Percentiles rank a stretch among this genome's conserved stretches.
phyloP scores from a whole-genome alignment of 331 rosid genomes.

The Malus hybrid region DNA sequence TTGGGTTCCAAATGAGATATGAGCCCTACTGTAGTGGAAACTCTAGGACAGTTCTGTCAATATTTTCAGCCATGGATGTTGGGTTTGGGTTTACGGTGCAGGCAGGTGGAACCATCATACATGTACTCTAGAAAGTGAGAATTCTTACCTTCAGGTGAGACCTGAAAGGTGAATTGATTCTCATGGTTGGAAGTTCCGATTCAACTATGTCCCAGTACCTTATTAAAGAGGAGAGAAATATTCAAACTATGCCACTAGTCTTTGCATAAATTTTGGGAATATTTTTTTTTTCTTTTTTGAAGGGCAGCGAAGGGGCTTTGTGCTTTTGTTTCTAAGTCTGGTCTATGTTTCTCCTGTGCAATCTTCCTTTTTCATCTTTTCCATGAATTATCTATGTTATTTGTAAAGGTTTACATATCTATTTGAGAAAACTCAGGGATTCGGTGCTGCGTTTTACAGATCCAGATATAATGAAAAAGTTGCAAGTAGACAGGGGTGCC shows the following conservation, averaged over 20 bases:
- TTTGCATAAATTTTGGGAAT: background rate
- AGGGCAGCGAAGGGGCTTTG: background rate
- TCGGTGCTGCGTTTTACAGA: constrained; percentile 35
- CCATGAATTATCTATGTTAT: background rate
- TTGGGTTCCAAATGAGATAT: background rate
- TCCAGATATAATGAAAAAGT: constrained; percentile 88
- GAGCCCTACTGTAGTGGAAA: constrained; percentile 1
- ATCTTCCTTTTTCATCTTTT: background rate
- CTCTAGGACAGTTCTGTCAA: background rate
- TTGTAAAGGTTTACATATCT: background rate
- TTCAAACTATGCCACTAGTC: background rate
- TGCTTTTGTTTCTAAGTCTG: background rate
- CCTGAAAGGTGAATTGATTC: background rate
- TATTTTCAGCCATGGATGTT: background rate
- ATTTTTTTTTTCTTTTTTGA: background rate
- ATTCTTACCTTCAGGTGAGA: background rate
- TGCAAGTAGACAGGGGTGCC: constrained; percentile 98
- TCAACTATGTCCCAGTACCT: background rate
- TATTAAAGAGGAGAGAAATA: background rate
- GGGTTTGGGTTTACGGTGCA: background rate
- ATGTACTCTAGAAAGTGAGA: background rate
- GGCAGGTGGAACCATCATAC: background rate
- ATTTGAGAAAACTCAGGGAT: background rate
- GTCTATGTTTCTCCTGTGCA: background rate
- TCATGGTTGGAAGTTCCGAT: background rate